Evolutionary conservation across 2,329 filamentous ascomycete genomes (phyloP), one percentile per base, ranked within the genome.

Genomic region (Leptographium radiaticola): DNA sequence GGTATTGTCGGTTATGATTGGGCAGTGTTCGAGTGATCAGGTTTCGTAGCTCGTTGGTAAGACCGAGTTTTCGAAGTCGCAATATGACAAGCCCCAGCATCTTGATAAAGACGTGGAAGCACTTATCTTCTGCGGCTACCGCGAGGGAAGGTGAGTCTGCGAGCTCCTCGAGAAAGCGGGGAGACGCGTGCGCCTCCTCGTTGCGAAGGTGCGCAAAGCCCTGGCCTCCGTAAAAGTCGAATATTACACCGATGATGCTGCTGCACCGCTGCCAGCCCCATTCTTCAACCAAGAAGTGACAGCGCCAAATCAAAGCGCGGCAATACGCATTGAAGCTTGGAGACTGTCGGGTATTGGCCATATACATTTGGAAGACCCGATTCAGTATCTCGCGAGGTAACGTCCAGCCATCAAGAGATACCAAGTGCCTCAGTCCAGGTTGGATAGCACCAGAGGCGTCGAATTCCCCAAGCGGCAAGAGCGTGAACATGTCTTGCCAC

Each of bases 31-130:
- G 75, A 15, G 79, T 71, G 9, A 84, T 71, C 18, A 86, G 61
- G 57, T 84, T 85, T 20, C 73, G 71, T 54, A 84, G 74, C 48
- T 82, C 77, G 43, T 81, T 85, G 12, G 65, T 62, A 12, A 75
- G 69, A 2, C 69, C 72, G n/a, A 67, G 64, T 6, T 70, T 66
- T 36, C 67, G 68, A 42, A 84, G 67, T 46, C 73, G 73, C 47
- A 71, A 70, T 45, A 85, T 78, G 39, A 75, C 73, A 49, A 83
- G 60, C 1, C 75, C 81, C 39, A 85, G 64, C 16, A 83, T 71
- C 62, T 86, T 86, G 51, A 86, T 69, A 52, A 85, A 82, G 25
- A 85, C 75, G 61, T 85, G 81, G 59, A 86, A 86, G 61, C 80
- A 84, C 20, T 72, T 71, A 60, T 86, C 83, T 44, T 76, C 72